Evolutionary conservation across 2,329 filamentous ascomycete genomes (phyloP).

Genomic region (Pezizomycotina sp.): DNA sequence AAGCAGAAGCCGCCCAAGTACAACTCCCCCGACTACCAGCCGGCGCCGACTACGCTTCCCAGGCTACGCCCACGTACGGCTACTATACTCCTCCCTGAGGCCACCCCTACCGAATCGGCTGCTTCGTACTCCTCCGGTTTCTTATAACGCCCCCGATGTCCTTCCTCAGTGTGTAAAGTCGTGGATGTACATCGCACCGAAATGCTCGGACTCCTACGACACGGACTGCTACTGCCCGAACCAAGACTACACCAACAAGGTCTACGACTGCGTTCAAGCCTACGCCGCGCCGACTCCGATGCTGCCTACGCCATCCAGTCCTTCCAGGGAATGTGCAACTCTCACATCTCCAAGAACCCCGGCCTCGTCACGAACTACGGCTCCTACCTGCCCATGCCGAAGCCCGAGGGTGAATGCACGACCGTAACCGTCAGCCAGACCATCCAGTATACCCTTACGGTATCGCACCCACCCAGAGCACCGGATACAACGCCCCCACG

Average conservation of each 20-base stretch:
- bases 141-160: too few species aligned
- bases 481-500: too few species aligned
- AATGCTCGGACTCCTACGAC: slow-evolving; percentile 79
- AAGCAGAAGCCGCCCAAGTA: slow-evolving; percentile 14
- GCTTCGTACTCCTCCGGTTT: too few species aligned
- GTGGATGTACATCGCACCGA: slow-evolving; percentile 55
- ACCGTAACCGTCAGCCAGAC: slow-evolving; percentile 34
- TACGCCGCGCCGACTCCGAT: slow-evolving; percentile 51
- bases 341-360: slow-evolving; percentile 60
- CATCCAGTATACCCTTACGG: too few species aligned
- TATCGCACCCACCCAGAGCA: slow-evolving; percentile 25
- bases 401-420: slow-evolving; percentile 26
- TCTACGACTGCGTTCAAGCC: slow-evolving; percentile 67
- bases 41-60: too few species aligned
- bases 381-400: slow-evolving; percentile 44
- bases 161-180: slow-evolving; percentile 85
- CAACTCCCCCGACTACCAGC: slow-evolving; percentile 13
- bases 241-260: slow-evolving; percentile 54
- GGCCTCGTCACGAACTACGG: slow-evolving; percentile 64
- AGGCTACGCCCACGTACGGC: too few species aligned
- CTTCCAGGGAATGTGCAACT: slow-evolving; percentile 81
- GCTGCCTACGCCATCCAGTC: slow-evolving; percentile 58
- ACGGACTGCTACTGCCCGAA: slow-evolving; percentile 73
- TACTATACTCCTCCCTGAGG: too few species aligned
- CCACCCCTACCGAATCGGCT: too few species aligned